Evolutionary conservation across 805 yeast species (phyloP), one percentile per base, ranked within the genome.

Genomic region (Barnettozyma vustinii): DNA sequence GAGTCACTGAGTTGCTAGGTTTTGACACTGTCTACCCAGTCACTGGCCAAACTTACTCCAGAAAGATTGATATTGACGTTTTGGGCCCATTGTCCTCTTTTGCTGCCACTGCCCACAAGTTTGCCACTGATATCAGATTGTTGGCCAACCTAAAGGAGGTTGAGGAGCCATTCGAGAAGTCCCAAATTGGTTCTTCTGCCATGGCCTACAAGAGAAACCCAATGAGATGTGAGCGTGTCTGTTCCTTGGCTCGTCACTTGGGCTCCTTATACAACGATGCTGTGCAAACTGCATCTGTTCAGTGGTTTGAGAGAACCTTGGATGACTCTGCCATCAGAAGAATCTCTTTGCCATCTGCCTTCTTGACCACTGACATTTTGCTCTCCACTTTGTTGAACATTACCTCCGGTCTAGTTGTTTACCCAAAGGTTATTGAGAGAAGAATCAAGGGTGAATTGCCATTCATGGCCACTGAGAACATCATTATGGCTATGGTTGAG

Each of bases 151-250:
- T 94, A 74, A 94, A 94, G 74, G 99, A 94, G 75, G 73, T 94
- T 57, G 99, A 94, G 74, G 99, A 94, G 72, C 99, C 99, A 26
- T 94, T 94, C 66, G 99, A 94, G 76, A 88, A 87, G 73, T 82
- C 91, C n/a, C 99, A 94, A 77, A 94, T 94, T 64, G 99, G 99
- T 39, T 90, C 97, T 12, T 80, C 89, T 48, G 99, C 99, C 40
- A 94, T 94, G 99, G 99, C 99, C 27, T 94, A 94, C 77, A 94
- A 94, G 81, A 85, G 99, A 75, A 94, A 94, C 74, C 99, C 99
- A 70, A 94, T 94, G 99, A 86, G 99, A 76, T 85, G 92, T 66
- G 99, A 94, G 76, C 83, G 99, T 71, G 97, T 94, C 52, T 94
- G 99, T 74, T 94, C 99, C n/a, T 79, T 94, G 57, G 82, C 98